Conservation (phyloP, 2,329 filamentous ascomycete genomes). For the Akanthomyces lecanii region DNA sequence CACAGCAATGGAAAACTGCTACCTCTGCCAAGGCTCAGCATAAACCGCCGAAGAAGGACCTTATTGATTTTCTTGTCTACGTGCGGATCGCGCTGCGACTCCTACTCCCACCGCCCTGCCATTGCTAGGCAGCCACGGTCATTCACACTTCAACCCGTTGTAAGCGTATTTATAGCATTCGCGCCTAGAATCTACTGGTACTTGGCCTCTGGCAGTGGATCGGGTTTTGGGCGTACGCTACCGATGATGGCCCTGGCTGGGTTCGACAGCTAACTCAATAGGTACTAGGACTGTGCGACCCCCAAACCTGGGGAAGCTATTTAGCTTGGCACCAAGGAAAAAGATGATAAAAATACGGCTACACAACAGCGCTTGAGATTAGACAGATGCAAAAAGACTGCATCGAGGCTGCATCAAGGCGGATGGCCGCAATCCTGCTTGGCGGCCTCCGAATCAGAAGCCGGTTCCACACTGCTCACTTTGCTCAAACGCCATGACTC, state of each 20-base stretch:
- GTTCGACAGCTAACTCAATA: conserved; percentile 7
- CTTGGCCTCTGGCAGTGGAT: conserved; percentile 1
- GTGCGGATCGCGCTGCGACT: neutral
- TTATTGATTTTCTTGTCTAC: neutral
- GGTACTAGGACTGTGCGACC: conserved; percentile 9
- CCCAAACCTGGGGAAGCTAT: neutral
- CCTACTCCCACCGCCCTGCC: neutral
- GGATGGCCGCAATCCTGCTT: neutral
- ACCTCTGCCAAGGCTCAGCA: conserved; percentile 5
- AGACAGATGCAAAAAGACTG: neutral
- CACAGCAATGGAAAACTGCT: neutral
- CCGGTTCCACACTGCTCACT: neutral
- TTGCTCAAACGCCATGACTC: neutral
- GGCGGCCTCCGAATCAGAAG: neutral
- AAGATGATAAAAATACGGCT: neutral
- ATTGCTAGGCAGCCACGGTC: neutral
- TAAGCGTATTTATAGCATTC: conserved; percentile 9
- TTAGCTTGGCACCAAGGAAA: neutral
- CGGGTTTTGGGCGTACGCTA: conserved; percentile 5
- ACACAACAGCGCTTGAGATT: neutral
- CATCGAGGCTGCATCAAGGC: neutral
- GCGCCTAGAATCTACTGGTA: neutral
- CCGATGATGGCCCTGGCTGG: conserved; percentile 8
- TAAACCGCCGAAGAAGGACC: conserved; percentile 9
- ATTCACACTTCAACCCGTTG: neutral